Evolutionary conservation across 768 basidiomycete species (phyloP).

Genomic region (Rhizopogon sp.): DNA sequence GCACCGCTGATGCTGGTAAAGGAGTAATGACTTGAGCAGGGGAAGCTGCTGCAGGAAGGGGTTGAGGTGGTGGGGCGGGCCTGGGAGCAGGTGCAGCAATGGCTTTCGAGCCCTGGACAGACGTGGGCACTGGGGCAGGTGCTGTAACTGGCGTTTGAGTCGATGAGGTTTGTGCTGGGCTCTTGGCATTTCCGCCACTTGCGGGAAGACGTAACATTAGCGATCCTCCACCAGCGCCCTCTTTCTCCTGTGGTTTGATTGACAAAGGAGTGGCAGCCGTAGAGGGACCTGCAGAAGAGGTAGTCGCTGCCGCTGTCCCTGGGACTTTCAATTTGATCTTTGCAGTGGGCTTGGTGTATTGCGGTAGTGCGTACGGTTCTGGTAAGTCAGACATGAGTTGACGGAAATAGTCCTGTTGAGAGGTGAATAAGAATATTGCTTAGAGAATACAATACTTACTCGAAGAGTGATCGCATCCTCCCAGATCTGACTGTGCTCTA

Average conservation of each 20-base stretch:
- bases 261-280: slow-evolving; percentile 2
- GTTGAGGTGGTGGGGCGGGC: slow-evolving; percentile 21
- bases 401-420: slow-evolving; percentile 61
- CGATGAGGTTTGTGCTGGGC: slow-evolving; percentile 15
- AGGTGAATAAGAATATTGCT: slow-evolving; percentile 7
- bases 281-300: slow-evolving; percentile 3
- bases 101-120: slow-evolving; percentile 18
- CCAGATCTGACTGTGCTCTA: slow-evolving; percentile 80
- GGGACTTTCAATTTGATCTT: slow-evolving; percentile 76
- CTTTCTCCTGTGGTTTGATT: slow-evolving; percentile 8
- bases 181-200: slow-evolving; percentile 14
- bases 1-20: slow-evolving; percentile 8
- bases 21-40: slow-evolving; percentile 16
- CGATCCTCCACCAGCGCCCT: slow-evolving; percentile 4
- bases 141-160: slow-evolving; percentile 14
- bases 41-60: slow-evolving; percentile 11
- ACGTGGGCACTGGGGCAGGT: slow-evolving; percentile 10
- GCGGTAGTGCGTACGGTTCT: slow-evolving; percentile 54
- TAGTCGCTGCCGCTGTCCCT: slow-evolving; percentile 21
- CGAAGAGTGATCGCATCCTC: slow-evolving; percentile 66
- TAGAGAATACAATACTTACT: slow-evolving; percentile 34
- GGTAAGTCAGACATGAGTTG: slow-evolving; percentile 78
- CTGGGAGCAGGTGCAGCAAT: slow-evolving; percentile 11
- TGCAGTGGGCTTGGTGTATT: slow-evolving; percentile 51
- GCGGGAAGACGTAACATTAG: slow-evolving; percentile 20